phyloP scores from a whole-genome alignment of 164 flowering plant genomes.

The Magnolia changhungtana region DNA sequence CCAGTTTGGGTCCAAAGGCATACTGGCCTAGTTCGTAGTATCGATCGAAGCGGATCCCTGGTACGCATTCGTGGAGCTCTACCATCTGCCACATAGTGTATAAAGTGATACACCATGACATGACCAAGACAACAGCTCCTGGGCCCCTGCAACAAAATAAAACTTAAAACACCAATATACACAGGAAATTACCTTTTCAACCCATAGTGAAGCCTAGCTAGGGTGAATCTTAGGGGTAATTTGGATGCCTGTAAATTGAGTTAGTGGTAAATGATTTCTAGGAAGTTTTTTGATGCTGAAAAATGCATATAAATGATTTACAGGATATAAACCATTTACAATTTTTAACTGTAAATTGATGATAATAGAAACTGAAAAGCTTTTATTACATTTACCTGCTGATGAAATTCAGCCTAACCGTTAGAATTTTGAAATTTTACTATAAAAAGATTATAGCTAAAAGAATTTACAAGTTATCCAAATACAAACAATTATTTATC shows the following conservation, averaged over 20 bases:
- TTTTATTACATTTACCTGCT: too few species aligned
- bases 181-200: background rate
- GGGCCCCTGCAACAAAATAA: slow-evolving; percentile 60
- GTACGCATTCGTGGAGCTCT: slow-evolving; percentile 79
- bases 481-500: too few species aligned
- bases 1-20: slow-evolving; percentile 74
- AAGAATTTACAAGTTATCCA: too few species aligned
- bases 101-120: slow-evolving; percentile 85
- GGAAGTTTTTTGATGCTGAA: too few species aligned
- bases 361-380: too few species aligned
- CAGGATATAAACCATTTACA: background rate
- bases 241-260: too few species aligned
- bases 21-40: slow-evolving; percentile 67
- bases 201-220: background rate
- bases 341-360: too few species aligned
- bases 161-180: background rate
- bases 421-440: too few species aligned
- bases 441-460: too few species aligned
- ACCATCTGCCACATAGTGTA: slow-evolving; percentile 90
- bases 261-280: too few species aligned
- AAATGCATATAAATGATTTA: background rate
- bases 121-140: slow-evolving; percentile 47
- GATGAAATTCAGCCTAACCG: too few species aligned
- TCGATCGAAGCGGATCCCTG: slow-evolving; percentile 77
- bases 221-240: background rate